Evolutionary conservation across 1,284 basidiomycete species (phyloP).

Genomic region (Tilletia horrida): DNA sequence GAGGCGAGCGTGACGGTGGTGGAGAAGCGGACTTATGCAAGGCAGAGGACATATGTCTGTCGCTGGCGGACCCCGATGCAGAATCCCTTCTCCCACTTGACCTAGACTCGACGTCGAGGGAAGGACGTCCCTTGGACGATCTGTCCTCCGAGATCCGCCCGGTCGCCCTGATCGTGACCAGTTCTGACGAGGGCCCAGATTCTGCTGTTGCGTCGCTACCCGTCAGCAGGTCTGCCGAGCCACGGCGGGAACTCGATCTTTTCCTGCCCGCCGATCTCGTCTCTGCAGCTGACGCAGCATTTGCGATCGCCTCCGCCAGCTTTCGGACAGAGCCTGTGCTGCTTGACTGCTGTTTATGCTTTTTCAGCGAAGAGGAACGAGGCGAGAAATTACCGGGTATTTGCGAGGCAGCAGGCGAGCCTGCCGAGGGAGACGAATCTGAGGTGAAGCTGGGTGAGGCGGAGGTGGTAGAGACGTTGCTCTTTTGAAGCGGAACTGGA

Average conservation of each 20-base stretch:
- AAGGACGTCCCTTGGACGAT: too few species aligned
- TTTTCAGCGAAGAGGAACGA: not conserved
- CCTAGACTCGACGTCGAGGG: too few species aligned
- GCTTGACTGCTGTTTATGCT: not conserved
- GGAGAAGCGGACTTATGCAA: not conserved
- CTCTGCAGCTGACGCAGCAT: not conserved
- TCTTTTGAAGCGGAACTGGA: not conserved
- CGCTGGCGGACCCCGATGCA: too few species aligned
- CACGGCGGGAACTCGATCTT: not conserved
- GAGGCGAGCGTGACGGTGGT: slow-evolving; percentile 1
- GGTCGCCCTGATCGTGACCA: too few species aligned
- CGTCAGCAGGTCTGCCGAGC: slow-evolving; percentile 1
- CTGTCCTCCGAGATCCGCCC: slow-evolving; percentile 2
- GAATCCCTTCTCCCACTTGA: too few species aligned
- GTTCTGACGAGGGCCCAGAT: too few species aligned
- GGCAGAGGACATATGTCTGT: too few species aligned
- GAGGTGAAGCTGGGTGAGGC: not conserved
- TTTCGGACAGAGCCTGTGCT: slow-evolving; percentile 6
- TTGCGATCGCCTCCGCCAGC: not conserved
- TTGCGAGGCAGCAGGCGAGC: not conserved
- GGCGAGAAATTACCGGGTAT: not conserved
- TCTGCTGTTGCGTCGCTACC: not conserved
- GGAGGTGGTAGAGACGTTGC: not conserved
- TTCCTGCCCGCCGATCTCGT: too few species aligned
- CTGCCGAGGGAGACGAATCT: not conserved